Percentiles rank a stretch among this genome's conserved stretches.
phyloP scores from a whole-genome alignment of 1,284 basidiomycete genomes.

The Termitomyces sp. region DNA sequence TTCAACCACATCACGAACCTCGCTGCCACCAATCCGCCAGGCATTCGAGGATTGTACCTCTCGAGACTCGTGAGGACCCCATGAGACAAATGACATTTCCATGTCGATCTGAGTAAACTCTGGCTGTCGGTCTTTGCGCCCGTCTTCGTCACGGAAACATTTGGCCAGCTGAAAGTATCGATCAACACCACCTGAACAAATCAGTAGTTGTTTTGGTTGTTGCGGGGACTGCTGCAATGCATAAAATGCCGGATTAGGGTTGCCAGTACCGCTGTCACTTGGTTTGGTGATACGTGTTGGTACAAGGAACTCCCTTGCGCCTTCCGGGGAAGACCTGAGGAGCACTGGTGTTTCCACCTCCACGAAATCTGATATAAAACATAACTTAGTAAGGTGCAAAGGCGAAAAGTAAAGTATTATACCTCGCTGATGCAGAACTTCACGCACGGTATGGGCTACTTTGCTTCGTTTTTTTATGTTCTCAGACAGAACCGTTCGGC shows the following conservation, averaged over 20 bases:
- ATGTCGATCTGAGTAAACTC: conserved; percentile 97
- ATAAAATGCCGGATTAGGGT: conserved; percentile 62
- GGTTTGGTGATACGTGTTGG: conserved; percentile 60
- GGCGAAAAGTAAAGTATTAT: conserved; percentile 17
- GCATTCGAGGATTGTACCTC: conserved; percentile 23
- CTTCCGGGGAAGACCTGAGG: conserved; percentile 91
- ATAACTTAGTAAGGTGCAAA: conserved; percentile 10
- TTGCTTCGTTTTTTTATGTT: conserved; percentile 80
- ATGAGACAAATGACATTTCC: conserved; percentile 93
- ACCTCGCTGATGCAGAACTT: conserved; percentile 73
- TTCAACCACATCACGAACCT: conserved; percentile 78
- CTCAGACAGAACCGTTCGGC: conserved; percentile 64
- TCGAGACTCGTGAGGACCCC: conserved; percentile 39
- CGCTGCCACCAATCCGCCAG: conserved; percentile 82
- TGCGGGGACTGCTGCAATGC: conserved; percentile 93
- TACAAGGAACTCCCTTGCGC: conserved; percentile 91
- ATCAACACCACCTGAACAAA: conserved; percentile 87
- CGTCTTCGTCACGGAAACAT: conserved; percentile 95
- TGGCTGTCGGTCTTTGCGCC: conserved; percentile 90
- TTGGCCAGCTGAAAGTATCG: conserved; percentile 90
- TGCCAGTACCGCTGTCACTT: conserved; percentile 12
- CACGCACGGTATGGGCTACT: conserved; percentile 75
- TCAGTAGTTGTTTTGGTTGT: conserved; percentile 92
- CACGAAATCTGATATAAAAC: conserved; percentile 58
- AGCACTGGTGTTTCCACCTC: conserved; percentile 94